Percentiles rank a stretch among this genome's conserved stretches.
These are phyloP conservation scores for Rhododendron mucronatum DNA, from an alignment of 148 eudicot species.

Conservation along the genomic window DNA sequence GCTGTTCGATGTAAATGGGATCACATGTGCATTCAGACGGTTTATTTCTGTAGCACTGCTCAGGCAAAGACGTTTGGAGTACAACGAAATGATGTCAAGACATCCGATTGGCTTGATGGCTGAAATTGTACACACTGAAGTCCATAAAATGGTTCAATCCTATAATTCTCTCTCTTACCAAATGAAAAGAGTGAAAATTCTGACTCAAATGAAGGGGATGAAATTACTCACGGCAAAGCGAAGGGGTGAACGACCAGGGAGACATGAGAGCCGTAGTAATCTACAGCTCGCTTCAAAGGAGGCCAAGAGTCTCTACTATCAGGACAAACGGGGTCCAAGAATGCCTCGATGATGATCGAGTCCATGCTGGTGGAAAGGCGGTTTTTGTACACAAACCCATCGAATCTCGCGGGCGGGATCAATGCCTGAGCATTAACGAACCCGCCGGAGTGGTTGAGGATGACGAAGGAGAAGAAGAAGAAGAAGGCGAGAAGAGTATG, in stretches of 20 bases:
- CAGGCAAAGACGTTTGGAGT: not conserved
- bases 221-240: slow-evolving; percentile 54
- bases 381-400: slow-evolving; percentile 68
- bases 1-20: too few relatives aligned
- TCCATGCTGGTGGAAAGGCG: slow-evolving; percentile 18
- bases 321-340: slow-evolving; percentile 92
- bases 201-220: not conserved
- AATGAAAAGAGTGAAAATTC: not conserved
- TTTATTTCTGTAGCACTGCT: not conserved
- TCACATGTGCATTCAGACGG: too few relatives aligned
- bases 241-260: slow-evolving; percentile 68
- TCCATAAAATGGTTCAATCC: not conserved
- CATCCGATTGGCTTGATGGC: not conserved
- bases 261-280: slow-evolving; percentile 41
- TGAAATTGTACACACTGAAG: not conserved
- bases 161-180: not conserved
- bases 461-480: not conserved
- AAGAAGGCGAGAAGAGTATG: not conserved
- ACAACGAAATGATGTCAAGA: not conserved
- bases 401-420: slow-evolving; percentile 50
- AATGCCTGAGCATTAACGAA: not conserved
- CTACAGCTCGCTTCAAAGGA: slow-evolving; percentile 61
- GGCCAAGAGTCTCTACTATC: slow-evolving; percentile 85
- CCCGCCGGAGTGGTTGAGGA: not conserved
- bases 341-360: slow-evolving; percentile 61